Base-by-base conservation (phyloP, 257 asterid genomes). In the Haberlea rhodopensis region DNA sequence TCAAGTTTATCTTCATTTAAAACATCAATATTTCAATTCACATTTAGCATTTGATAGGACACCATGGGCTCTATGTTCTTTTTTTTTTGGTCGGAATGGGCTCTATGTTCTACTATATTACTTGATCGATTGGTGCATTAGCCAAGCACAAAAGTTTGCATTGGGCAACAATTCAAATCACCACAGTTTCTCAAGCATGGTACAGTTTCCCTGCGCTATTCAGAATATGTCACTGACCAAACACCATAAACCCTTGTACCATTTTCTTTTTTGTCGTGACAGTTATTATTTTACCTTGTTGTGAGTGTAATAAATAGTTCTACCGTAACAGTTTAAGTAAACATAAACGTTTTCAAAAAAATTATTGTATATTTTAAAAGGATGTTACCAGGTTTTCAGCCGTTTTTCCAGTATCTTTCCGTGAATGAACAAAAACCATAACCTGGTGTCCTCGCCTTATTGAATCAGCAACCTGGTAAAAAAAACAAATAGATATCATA, bases 401-500 rank as follows among this genome's bases (percentile, higher is more conserved):
- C 45, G 99, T 92, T 77, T 87, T 92, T 56, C 90, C 97, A 0
- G 99, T 92, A 78, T 92, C 99, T 73, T 92, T 92, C 71, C 99
- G 88, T 9, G 99, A 83, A 79, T 92, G 99, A 71, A 92, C 99
- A 76, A 92, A 92, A 69, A 92, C 96, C 99, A 92, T 92, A 53
- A 87, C 97, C 79, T 92, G 99, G 52, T 92, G 94, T 62, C 96
- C 97, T 71, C 82, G 88, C 81, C 84, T 79, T 57, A 92, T 63
- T 64, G 99, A 89, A 79, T 89, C 97, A 69, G 77, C 85, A 60
- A 92, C 94, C 99, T 92, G 79, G 22, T 28, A 29, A 61, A 34
- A 43, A 73, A 71, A 31, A 55, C 62, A 21, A 62, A 63, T 6
- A 34, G 6, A 66, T 67, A 18, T 18, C 48, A 26, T 69, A 55